A percentile compares a stretch with the other conserved stretches of the same genome.
Evolutionary conservation across 768 basidiomycete genomes (phyloP).

Genomic region (Suillus ampliporus): DNA sequence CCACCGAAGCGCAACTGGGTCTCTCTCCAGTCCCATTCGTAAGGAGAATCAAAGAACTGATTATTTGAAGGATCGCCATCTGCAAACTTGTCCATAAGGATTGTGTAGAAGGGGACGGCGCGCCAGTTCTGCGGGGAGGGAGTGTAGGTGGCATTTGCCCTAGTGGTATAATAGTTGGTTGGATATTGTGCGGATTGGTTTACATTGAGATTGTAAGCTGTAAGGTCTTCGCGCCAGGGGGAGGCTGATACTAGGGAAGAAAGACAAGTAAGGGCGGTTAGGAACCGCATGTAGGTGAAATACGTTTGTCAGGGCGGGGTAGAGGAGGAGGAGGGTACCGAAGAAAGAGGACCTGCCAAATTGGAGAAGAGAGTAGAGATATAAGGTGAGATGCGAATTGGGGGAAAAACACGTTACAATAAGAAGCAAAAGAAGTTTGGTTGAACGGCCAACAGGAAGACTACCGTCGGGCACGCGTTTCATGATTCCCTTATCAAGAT

Average conservation of each 20-base stretch:
- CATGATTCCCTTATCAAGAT: no score
- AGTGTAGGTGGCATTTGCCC: constrained; percentile 71
- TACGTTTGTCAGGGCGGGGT: not conserved
- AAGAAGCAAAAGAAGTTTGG: no score
- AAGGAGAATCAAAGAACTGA: constrained; percentile 82
- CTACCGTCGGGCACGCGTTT: no score
- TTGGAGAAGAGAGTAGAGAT: no score
- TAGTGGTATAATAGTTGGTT: constrained; percentile 65
- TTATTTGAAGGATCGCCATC: constrained; percentile 93
- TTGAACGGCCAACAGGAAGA: no score
- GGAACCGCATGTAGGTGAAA: constrained; percentile 52
- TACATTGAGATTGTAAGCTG: constrained; percentile 78
- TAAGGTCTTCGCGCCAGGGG: constrained; percentile 70
- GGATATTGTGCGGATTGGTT: constrained; percentile 74
- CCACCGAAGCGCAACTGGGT: constrained; percentile 91
- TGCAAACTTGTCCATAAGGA: constrained; percentile 92
- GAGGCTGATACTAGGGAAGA: constrained; percentile 54
- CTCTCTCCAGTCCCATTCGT: constrained; percentile 86
- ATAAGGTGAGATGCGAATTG: no score
- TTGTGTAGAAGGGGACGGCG: constrained; percentile 74
- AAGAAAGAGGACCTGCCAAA: not conserved
- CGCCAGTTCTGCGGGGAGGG: constrained; percentile 89
- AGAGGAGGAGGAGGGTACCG: not conserved
- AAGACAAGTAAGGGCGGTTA: constrained; percentile 42
- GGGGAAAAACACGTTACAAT: no score